Evolutionary conservation across 495 filamentous ascomycete genomes (phyloP).

Genomic region (Cladorrhinum samala): DNA sequence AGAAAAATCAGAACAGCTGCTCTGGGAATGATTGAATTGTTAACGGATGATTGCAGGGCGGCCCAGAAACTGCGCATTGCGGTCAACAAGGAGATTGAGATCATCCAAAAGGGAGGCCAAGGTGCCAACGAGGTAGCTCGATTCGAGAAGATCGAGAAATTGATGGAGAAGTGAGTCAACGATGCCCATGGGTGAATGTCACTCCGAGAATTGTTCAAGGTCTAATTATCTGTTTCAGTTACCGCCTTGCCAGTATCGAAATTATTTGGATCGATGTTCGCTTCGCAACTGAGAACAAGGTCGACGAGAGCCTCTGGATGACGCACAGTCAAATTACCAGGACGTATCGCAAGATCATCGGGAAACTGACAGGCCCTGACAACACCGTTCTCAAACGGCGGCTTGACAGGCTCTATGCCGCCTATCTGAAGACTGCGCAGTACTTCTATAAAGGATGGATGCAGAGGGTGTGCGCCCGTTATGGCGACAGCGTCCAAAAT

Average conservation of each 20-base stretch:
- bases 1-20: neutral
- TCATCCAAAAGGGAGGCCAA: slow-evolving; percentile 37
- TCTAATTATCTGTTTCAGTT: slow-evolving; percentile 39
- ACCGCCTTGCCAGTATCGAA: slow-evolving; percentile 62
- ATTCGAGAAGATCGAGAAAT: slow-evolving; percentile 52
- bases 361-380: slow-evolving; percentile 40
- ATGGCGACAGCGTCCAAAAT: slow-evolving; percentile 54
- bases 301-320: slow-evolving; percentile 72
- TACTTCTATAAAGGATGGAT: slow-evolving; percentile 83
- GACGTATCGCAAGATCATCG: slow-evolving; percentile 60
- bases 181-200: slow-evolving; percentile 8
- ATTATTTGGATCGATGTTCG: slow-evolving; percentile 70
- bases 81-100: slow-evolving; percentile 32
- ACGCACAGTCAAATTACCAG: slow-evolving; percentile 70
- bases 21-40: neutral
- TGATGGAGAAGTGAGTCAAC: slow-evolving; percentile 51
- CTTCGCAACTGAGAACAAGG: slow-evolving; percentile 53
- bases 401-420: slow-evolving; percentile 67
- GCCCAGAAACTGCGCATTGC: slow-evolving; percentile 21
- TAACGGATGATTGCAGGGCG: slow-evolving; percentile 16
- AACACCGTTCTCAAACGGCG: slow-evolving; percentile 73
- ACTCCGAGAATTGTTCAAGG: slow-evolving; percentile 25
- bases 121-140: slow-evolving; percentile 46
- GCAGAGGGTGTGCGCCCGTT: slow-evolving; percentile 67
- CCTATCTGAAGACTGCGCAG: slow-evolving; percentile 79